Evolutionary conservation across 108 stramenopile genomes (phyloP).

Genomic region (Parmales sp.): DNA sequence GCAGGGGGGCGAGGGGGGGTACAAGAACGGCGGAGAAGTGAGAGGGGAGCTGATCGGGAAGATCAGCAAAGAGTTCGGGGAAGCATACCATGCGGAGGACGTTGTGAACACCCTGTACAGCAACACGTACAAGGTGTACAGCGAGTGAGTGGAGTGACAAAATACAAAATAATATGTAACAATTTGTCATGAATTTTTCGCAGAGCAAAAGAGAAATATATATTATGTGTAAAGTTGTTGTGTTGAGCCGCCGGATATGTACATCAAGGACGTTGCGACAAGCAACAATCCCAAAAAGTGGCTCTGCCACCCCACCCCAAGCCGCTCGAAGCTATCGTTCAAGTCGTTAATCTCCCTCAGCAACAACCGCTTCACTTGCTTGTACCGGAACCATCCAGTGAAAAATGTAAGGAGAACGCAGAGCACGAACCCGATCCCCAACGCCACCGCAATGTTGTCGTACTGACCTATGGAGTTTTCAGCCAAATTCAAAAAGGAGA

Average conservation of each 20-base stretch:
- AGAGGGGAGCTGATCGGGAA: too few relatives aligned
- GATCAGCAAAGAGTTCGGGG: not conserved
- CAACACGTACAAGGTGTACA: too few relatives aligned
- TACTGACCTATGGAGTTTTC: conserved; percentile 12
- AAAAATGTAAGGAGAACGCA: conserved; percentile 23
- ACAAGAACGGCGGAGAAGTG: not conserved
- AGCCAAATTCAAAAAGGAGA: conserved; percentile 17
- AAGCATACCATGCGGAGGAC: not conserved
- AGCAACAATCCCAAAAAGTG: conserved; percentile 15
- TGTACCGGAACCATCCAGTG: conserved; percentile 24
- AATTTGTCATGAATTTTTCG: too few relatives aligned
- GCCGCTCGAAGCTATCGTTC: conserved; percentile 20
- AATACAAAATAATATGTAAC: too few relatives aligned
- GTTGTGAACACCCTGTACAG: too few relatives aligned
- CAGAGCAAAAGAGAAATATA: too few relatives aligned
- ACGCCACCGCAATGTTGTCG: conserved; percentile 12
- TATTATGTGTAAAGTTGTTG: too few relatives aligned
- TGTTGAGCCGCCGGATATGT: conserved; percentile 12
- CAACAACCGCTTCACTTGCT: conserved; percentile 21
- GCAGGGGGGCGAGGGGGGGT: not conserved
- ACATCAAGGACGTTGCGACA: conserved; percentile 11
- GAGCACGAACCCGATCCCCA: conserved; percentile 20
- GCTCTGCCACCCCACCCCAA: conserved; percentile 21
- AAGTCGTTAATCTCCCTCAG: conserved; percentile 14
- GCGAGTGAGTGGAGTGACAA: too few relatives aligned